Conservation (phyloP, 2,329 filamentous ascomycete species). For the Diaporthe citri region DNA sequence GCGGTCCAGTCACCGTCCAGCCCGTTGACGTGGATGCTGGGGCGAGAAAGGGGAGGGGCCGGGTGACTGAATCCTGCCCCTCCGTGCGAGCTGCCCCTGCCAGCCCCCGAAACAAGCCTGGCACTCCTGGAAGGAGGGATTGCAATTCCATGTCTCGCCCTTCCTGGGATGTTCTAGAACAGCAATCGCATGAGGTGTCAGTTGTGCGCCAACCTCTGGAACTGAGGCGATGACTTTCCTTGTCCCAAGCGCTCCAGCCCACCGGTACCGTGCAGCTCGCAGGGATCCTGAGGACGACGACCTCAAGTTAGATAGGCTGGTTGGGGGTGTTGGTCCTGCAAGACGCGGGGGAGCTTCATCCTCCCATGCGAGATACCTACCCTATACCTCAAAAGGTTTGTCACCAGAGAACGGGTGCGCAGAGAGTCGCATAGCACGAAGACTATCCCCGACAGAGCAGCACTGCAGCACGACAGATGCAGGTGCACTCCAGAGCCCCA, state of each 20-base stretch:
- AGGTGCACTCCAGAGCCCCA: slow-evolving; percentile 14
- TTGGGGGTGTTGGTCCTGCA: neutral
- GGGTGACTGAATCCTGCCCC: slow-evolving; percentile 1
- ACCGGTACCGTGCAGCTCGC: neutral
- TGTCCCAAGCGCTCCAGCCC: slow-evolving; percentile 24
- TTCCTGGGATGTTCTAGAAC: slow-evolving; percentile 22
- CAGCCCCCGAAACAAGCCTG: slow-evolving; percentile 1
- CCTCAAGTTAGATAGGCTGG: too few species aligned
- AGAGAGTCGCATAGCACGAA: neutral
- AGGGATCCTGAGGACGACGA: neutral
- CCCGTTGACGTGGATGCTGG: neutral
- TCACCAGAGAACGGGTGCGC: neutral
- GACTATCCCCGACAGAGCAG: neutral
- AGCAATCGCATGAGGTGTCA: slow-evolving; percentile 19
- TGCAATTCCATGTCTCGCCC: neutral
- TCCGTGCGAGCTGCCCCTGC: neutral
- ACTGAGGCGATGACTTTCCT: slow-evolving; percentile 8
- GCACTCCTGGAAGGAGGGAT: neutral
- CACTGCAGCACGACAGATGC: slow-evolving; percentile 4
- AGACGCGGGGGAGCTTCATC: neutral
- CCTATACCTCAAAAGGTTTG: neutral
- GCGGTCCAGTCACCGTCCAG: slow-evolving; percentile 13
- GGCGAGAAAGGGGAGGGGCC: neutral
- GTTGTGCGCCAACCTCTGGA: neutral
- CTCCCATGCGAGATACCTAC: neutral